These are phyloP conservation scores for Malus sylvestris DNA, from an alignment of 306 rosid genomes.

Conservation along the genomic window DNA sequence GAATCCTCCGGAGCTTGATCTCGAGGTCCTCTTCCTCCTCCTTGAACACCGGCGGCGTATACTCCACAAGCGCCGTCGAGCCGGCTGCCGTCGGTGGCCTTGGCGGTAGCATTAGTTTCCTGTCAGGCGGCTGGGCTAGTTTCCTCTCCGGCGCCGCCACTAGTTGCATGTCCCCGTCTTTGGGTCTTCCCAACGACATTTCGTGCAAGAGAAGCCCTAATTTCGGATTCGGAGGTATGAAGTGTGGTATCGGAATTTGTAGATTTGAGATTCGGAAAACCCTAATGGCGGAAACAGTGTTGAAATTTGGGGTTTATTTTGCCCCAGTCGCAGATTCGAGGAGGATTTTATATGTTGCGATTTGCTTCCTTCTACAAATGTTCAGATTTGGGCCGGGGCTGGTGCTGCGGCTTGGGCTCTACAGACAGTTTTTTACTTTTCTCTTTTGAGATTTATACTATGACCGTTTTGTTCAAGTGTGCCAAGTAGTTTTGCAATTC, in stretches of 20 bases:
- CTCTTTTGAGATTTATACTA: too few species aligned
- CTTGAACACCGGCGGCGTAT: slow-evolving; percentile 50
- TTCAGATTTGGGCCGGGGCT: too few species aligned
- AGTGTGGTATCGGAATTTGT: not conserved
- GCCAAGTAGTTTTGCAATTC: too few species aligned
- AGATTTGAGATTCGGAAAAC: not conserved
- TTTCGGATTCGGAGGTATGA: not conserved
- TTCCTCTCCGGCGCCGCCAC: slow-evolving; percentile 35
- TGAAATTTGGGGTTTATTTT: not conserved
- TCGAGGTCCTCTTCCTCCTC: slow-evolving; percentile 93
- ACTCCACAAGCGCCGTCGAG: slow-evolving; percentile 74
- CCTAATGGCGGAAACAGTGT: not conserved
- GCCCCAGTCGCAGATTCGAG: not conserved
- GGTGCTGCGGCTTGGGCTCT: too few species aligned
- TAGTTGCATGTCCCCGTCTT: slow-evolving; percentile 43
- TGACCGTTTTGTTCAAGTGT: too few species aligned
- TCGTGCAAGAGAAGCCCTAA: slow-evolving; percentile 36
- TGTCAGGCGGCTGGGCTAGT: not conserved
- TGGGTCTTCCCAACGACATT: slow-evolving; percentile 18
- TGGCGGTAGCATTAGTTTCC: slow-evolving; percentile 39
- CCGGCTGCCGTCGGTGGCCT: slow-evolving; percentile 23
- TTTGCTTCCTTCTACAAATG: too few species aligned
- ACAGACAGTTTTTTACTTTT: too few species aligned
- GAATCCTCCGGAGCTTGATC: slow-evolving; percentile 84
- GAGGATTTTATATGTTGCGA: not conserved